Evolutionary conservation across 208 protist species (phyloP).

Genomic region (Leishmania turanica): DNA sequence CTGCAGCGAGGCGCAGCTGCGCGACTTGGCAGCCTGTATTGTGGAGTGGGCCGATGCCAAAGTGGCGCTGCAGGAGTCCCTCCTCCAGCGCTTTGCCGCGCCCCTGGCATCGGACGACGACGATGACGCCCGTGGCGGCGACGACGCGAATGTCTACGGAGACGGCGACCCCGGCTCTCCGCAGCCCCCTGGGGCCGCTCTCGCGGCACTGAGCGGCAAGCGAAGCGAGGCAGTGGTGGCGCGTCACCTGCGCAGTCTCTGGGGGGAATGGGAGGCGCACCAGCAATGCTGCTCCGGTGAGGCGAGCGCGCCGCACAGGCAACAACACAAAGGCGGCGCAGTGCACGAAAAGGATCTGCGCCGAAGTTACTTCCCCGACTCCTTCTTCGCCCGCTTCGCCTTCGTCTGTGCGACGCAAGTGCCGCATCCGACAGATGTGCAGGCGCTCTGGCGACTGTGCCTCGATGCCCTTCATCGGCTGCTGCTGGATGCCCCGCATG

Average conservation of each 20-base stretch:
- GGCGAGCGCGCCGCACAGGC: not conserved
- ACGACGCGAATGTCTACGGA: not conserved
- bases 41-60: constrained; percentile 24
- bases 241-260: constrained; percentile 20
- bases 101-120: not conserved
- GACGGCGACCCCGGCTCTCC: constrained; percentile 1
- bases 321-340: not conserved
- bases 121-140: not conserved
- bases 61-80: constrained; percentile 20
- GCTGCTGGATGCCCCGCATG: constrained; percentile 1
- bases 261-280: constrained; percentile 24
- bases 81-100: constrained; percentile 22
- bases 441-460: constrained; percentile 43
- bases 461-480: constrained; percentile 39
- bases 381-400: constrained; percentile 74
- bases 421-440: constrained; percentile 35
- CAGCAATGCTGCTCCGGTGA: constrained; percentile 15
- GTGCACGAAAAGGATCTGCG: constrained; percentile 43
- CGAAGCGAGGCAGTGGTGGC: constrained; percentile 11
- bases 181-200: not conserved
- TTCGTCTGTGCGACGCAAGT: constrained; percentile 44
- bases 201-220: not conserved
- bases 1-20: constrained; percentile 14
- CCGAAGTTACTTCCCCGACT: constrained; percentile 70
- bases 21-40: constrained; percentile 14